These are phyloP conservation scores for Achaetomium macrosporum DNA, from an alignment of 2,329 filamentous ascomycete genomes.

Conservation along the genomic window DNA sequence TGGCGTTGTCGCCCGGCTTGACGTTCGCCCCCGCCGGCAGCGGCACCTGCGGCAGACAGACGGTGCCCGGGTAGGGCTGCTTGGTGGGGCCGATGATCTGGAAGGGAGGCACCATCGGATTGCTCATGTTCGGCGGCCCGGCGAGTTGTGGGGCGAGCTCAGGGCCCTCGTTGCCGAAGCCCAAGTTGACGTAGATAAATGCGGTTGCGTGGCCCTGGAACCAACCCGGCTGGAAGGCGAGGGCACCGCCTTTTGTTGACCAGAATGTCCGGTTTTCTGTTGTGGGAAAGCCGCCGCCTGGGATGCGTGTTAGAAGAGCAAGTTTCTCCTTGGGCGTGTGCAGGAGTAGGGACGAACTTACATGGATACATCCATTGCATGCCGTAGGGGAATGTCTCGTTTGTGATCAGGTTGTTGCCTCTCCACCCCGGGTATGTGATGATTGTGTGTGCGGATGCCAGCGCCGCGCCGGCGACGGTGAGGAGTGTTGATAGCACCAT, in stretches of 20 bases:
- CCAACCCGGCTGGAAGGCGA: slow-evolving; percentile 92
- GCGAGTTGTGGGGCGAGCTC: slow-evolving; percentile 28
- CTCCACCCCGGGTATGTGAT: slow-evolving; percentile 82
- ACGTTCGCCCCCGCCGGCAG: slow-evolving; percentile 67
- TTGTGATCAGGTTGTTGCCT: slow-evolving; percentile 79
- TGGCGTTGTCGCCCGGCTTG: slow-evolving; percentile 78
- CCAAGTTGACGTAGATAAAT: slow-evolving; percentile 85
- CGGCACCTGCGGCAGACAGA: slow-evolving; percentile 86
- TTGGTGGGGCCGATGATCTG: slow-evolving; percentile 77
- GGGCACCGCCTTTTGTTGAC: slow-evolving; percentile 80
- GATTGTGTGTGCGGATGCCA: slow-evolving; percentile 67
- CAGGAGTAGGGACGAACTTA: slow-evolving; percentile 43
- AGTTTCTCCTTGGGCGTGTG: background rate
- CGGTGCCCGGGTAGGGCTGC: slow-evolving; percentile 76
- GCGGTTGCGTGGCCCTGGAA: slow-evolving; percentile 82
- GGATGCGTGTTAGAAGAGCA: slow-evolving; percentile 1
- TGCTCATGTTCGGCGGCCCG: slow-evolving; percentile 80
- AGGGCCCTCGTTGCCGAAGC: slow-evolving; percentile 65
- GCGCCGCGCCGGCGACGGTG: slow-evolving; percentile 40
- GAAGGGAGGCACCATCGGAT: slow-evolving; percentile 73
- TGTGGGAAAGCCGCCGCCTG: slow-evolving; percentile 76
- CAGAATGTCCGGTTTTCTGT: slow-evolving; percentile 85
- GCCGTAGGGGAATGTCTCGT: slow-evolving; percentile 74
- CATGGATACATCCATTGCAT: slow-evolving; percentile 97
- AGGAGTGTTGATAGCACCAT: slow-evolving; percentile 45